Evolutionary conservation across 2,329 filamentous ascomycete genomes (phyloP), one percentile per base, ranked within the genome.

Genomic region (Beauveria australis): DNA sequence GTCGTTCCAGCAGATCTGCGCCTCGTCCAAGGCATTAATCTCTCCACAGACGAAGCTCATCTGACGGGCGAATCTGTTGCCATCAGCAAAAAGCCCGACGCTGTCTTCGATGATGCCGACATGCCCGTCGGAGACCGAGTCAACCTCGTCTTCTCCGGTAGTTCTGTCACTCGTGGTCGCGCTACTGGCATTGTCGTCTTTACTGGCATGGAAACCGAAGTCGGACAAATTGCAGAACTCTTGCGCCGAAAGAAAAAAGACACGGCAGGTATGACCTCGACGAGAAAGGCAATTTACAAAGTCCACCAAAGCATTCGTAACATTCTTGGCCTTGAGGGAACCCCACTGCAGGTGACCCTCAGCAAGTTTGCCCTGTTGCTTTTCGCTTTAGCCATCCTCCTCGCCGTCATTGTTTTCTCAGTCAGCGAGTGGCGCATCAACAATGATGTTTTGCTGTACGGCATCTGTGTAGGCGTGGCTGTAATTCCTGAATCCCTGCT

Each of bases 361-460:
- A 91, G 89, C 75, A 91, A 92, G 73, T 87, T 96, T 68, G 91
- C 92, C 30, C 85, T 94, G 48, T 71, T 91, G 3, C 82, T 96
- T 2, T 95, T 96, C 69, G 85, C 80, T 52, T 82, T 91, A 55
- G 92, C 84, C 48, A 76, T 86, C 59, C 66, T 86, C 3, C 76
- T 87, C 40, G 83, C 81, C 54, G 70, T 87, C 62, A 81, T 87
- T 56, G 85, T 87, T 66, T 87, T 87, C 69, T 81, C 78, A 6
- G 83, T 78, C 63, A 83, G 79, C 69, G 74, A 74, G 61, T 87
- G 80, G 73, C 53, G 78, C 1, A 72, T 85, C 49, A 71, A 76
- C 46, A 79, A 80, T 62, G 81, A 87, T 62, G 81, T 85, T 16
- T 74, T 87, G 60, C 79, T 87, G 33, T 85, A 84, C 66, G 82